Conservation (phyloP, 495 filamentous ascomycete species). For the Daldinia loculata region DNA sequence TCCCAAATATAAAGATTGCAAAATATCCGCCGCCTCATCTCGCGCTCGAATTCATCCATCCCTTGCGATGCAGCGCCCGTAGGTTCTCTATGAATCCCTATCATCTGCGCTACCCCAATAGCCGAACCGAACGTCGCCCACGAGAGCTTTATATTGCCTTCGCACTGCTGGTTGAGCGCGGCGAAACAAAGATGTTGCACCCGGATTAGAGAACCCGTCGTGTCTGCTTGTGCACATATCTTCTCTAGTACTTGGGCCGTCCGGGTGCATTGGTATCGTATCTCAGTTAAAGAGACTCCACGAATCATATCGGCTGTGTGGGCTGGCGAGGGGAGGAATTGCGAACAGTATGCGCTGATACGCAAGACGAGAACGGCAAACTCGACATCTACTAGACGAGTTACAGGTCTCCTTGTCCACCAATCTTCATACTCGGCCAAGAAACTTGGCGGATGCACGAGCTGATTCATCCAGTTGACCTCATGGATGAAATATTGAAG, state of each 20-base stretch:
- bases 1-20: conserved; percentile 48
- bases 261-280: conserved; percentile 2
- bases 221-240: conserved; percentile 9
- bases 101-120: conserved; percentile 37
- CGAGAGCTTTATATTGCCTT: conserved; percentile 16
- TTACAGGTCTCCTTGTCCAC: conserved; percentile 11
- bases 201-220: conserved; percentile 22
- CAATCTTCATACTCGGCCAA: conserved; percentile 23
- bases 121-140: conserved; percentile 15
- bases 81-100: conserved; percentile 31
- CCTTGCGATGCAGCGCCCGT: not conserved
- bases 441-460: conserved; percentile 23
- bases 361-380: conserved; percentile 44
- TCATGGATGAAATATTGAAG: conserved; percentile 44
- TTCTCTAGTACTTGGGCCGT: conserved; percentile 6
- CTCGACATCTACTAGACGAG: conserved; percentile 31
- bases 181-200: conserved; percentile 30
- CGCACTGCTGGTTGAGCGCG: conserved; percentile 9
- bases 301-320: conserved; percentile 38
- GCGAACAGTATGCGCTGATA: conserved; percentile 42
- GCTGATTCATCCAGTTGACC: conserved; percentile 42
- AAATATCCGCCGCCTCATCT: conserved; percentile 38
- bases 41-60: conserved; percentile 33
- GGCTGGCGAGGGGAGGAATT: conserved; percentile 42
- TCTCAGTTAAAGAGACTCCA: conserved; percentile 34